phyloP scores from a whole-genome alignment of 352 stramenopile genomes.

The Phytophthora idaei region DNA sequence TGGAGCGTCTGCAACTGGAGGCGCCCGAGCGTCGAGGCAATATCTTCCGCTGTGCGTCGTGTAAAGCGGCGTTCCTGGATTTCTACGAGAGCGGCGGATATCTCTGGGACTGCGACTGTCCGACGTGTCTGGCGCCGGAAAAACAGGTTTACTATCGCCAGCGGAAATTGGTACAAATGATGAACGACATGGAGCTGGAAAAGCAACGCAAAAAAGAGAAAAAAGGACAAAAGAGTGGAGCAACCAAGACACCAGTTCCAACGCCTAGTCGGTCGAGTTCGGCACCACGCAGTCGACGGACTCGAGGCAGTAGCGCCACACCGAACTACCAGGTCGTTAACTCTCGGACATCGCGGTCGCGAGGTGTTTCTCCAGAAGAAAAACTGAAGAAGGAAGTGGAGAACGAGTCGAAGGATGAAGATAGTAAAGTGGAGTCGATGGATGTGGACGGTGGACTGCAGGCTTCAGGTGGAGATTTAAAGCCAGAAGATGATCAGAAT shows the following conservation, averaged over 20 bases:
- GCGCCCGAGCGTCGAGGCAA: conserved; percentile 31
- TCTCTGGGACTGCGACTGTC: conserved; percentile 47
- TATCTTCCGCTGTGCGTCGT: conserved; percentile 55
- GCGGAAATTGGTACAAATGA: conserved; percentile 50
- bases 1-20: conserved; percentile 36
- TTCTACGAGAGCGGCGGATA: conserved; percentile 43
- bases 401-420: background rate
- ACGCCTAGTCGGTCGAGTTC: conserved; percentile 18
- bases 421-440: too few relatives aligned
- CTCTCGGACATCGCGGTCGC: background rate
- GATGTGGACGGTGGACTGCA: background rate
- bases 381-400: background rate
- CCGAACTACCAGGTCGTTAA: conserved; percentile 1
- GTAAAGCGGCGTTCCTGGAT: conserved; percentile 50
- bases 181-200: conserved; percentile 40
- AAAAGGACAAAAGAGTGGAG: conserved; percentile 22
- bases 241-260: background rate
- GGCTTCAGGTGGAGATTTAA: too few relatives aligned
- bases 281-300: conserved; percentile 16
- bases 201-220: conserved; percentile 39
- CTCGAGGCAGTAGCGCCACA: conserved; percentile 15
- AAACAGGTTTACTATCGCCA: conserved; percentile 42
- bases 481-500: too few relatives aligned
- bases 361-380: too few relatives aligned
- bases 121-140: conserved; percentile 44